Conservation (phyloP, 257 asterid species). For the Primulina eburnea region DNA sequence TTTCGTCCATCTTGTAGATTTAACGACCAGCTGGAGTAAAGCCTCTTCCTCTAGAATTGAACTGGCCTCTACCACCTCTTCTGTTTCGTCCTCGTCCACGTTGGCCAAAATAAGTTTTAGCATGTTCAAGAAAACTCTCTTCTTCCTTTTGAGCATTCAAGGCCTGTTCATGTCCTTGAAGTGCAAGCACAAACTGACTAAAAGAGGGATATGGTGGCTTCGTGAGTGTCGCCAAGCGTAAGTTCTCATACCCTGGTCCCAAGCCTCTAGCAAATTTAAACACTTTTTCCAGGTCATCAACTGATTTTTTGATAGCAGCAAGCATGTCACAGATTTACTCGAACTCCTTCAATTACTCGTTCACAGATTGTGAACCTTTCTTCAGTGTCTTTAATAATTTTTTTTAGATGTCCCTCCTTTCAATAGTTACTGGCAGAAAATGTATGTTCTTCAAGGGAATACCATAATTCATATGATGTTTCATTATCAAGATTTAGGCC, state of each 20-base stretch:
- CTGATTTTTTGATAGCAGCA: background rate
- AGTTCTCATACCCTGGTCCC: background rate
- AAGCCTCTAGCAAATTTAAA: background rate
- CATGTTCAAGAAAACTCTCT: background rate
- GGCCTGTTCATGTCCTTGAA: background rate
- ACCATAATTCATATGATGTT: background rate
- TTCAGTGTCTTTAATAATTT: background rate
- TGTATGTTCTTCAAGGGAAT: background rate
- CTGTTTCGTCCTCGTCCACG: background rate
- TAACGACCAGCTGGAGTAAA: background rate
- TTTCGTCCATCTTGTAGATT: background rate
- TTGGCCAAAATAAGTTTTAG: background rate
- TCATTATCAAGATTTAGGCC: background rate
- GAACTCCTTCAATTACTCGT: background rate
- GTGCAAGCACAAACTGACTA: background rate
- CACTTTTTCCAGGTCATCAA: background rate
- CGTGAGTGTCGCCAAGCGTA: background rate
- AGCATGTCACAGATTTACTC: background rate
- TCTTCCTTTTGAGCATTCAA: background rate
- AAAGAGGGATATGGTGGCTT: background rate
- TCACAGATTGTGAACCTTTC: background rate
- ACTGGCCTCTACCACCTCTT: background rate
- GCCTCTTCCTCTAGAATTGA: background rate
- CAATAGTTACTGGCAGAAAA: background rate
- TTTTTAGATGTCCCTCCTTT: background rate